These are phyloP conservation scores for Filosporella fistucella DNA, from an alignment of 495 filamentous ascomycete genomes.

Conservation along the genomic window DNA sequence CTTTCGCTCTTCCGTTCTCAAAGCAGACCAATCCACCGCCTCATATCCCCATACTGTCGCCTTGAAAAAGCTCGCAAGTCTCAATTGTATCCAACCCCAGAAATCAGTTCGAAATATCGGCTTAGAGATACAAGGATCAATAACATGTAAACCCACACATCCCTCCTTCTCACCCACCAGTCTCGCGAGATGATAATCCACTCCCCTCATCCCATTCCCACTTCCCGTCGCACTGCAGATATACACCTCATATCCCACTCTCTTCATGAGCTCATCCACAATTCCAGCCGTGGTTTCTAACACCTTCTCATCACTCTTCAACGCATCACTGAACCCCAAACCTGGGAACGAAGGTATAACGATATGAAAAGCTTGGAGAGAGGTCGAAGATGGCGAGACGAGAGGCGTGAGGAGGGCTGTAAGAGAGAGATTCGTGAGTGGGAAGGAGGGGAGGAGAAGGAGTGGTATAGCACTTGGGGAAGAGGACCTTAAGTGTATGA, in stretches of 20 bases:
- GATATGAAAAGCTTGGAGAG: conserved; percentile 36
- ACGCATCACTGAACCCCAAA: conserved; percentile 63
- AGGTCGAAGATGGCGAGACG: conserved; percentile 40
- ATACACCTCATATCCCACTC: conserved; percentile 63
- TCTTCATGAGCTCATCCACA: conserved; percentile 59
- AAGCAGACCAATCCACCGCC: conserved; percentile 27
- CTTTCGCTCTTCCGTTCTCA: background rate
- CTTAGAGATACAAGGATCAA: conserved; percentile 33
- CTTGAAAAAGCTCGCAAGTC: conserved; percentile 34
- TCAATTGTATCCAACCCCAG: conserved; percentile 38
- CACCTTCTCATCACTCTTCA: conserved; percentile 25
- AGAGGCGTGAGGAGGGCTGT: conserved; percentile 58
- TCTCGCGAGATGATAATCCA: conserved; percentile 54
- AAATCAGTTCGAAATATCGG: conserved; percentile 30
- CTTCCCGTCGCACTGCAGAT: conserved; percentile 39
- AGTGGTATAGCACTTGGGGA: conserved; percentile 50
- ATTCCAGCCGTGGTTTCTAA: conserved; percentile 51
- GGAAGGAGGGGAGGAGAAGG: conserved; percentile 63
- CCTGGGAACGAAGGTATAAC: conserved; percentile 71
- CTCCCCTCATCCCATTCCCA: conserved; percentile 31
- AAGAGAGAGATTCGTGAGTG: conserved; percentile 61
- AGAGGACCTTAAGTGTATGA: conserved; percentile 50
- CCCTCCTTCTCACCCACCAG: conserved; percentile 43
- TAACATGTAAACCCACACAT: conserved; percentile 62
- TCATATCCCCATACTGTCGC: conserved; percentile 36